Conservation (phyloP, 306 rosid species). For the Castanea mollissima region DNA sequence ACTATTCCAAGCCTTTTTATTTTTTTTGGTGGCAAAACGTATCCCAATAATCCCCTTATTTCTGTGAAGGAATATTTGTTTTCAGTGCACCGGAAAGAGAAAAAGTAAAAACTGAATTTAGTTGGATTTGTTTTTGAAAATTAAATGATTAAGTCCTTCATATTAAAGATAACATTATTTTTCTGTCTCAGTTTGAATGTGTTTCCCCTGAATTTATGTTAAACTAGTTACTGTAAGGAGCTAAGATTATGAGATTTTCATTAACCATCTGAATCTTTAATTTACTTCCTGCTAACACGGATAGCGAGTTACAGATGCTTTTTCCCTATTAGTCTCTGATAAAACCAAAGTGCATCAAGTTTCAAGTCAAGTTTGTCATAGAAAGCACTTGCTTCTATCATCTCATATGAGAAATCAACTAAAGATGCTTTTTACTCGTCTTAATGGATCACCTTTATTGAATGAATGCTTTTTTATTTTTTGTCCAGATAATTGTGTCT, state of each 20-base stretch:
- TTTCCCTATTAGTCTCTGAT: background rate
- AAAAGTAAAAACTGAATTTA: background rate
- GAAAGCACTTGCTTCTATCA: background rate
- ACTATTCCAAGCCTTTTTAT: slow-evolving; percentile 4
- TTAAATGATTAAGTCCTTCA: background rate
- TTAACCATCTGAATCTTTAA: background rate
- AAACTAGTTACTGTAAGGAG: background rate
- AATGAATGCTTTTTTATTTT: background rate
- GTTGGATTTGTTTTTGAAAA: background rate
- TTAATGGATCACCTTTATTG: background rate
- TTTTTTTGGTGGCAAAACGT: background rate
- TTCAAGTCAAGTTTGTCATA: background rate
- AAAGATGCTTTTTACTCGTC: background rate
- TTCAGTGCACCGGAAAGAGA: background rate
- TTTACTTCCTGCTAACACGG: background rate
- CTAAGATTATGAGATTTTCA: background rate
- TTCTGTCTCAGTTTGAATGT: background rate
- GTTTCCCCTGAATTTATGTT: background rate
- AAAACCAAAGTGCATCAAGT: background rate
- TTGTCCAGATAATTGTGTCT: background rate
- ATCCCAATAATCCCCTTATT: background rate
- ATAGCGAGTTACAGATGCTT: background rate
- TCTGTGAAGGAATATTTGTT: background rate
- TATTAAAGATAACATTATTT: background rate
- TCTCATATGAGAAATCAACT: background rate